These are phyloP conservation scores for Phlebopus sp. DNA, from an alignment of 1,284 basidiomycete species.

Conservation along the genomic window DNA sequence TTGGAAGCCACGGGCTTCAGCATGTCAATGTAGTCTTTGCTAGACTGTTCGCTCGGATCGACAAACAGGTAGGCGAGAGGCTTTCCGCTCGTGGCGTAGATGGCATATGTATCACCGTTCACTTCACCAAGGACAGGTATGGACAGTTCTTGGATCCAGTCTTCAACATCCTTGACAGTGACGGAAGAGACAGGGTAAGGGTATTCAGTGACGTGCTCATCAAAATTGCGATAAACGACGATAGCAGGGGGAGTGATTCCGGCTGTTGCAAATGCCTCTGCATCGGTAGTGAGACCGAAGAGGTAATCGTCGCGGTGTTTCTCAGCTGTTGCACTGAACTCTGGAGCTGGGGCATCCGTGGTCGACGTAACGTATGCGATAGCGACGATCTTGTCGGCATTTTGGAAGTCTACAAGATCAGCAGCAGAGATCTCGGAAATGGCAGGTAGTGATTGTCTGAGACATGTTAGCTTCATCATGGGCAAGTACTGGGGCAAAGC, in stretches of 20 bases:
- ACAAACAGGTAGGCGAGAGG: conserved; percentile 96
- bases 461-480: conserved; percentile 10
- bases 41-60: conserved; percentile 73
- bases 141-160: conserved; percentile 82
- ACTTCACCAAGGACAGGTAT: conserved; percentile 93
- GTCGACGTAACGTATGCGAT: conserved; percentile 79
- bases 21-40: conserved; percentile 64
- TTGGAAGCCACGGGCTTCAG: conserved; percentile 77
- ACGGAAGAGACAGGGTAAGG: conserved; percentile 62
- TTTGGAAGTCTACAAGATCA: conserved; percentile 85
- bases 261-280: conserved; percentile 64
- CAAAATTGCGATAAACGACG: conserved; percentile 92
- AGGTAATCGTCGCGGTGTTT: conserved; percentile 90
- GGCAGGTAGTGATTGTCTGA: conserved; percentile 93
- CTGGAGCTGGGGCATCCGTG: conserved; percentile 64
- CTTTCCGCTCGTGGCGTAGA: conserved; percentile 80
- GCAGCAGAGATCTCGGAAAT: conserved; percentile 76
- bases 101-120: conserved; percentile 89
- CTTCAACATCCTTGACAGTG: conserved; percentile 61
- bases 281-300: conserved; percentile 83
- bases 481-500: not conserved
- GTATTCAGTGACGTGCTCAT: conserved; percentile 78
- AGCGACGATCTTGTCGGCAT: conserved; percentile 88
- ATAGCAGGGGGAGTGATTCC: conserved; percentile 80
- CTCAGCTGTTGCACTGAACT: conserved; percentile 81